Base-by-base conservation (phyloP, 208 protist genomes). In the Histomonas meleagridis region DNA sequence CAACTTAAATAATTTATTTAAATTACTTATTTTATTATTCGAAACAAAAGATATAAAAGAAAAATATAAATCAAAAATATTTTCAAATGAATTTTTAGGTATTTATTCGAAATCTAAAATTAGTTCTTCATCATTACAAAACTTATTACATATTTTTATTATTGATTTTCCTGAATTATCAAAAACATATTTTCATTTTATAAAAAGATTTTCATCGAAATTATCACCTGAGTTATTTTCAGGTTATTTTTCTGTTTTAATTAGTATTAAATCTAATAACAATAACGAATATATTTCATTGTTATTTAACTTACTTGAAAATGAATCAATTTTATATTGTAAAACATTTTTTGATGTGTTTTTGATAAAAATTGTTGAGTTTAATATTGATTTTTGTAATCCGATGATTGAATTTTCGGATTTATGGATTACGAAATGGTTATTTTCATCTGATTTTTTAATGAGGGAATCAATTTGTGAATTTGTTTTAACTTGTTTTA, bases 221-320 rank as follows among this genome's bases (percentile, higher is more conserved):
- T 49, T 86, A 1, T 55, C 46, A n/a, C 76, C 76, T 38, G 46
- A 48, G 38, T 43, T 46, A 26, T 18, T 46, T 32, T 40, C 76
- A 21, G 46, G 76, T 3, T 46, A 86, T 86, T 86, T 86, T 38
- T 51, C 76, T 38, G 76, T 86, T 55, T n/a, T 86, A 7, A 86
- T 51, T 10, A 48, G 16, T 38, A 38, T 26, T 26, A 32, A 86
- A 1, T 38, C 40, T 5, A 48, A 55, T 32, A 14, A 43, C 3
- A 86, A 43, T 9, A 23, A 43, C 32, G 7, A 51, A 2, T 46
- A 86, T 55, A 55, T 86, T 38, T 5, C 7, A 18, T 86, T 40
- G 76, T 43, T 32, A 18, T 86, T 86, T 28, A 86, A 49, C 0
- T 86, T 86, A n/a, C 38, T 86, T 9, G 38, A 23, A 86, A 53